Evolutionary conservation across 2,329 filamentous ascomycete genomes (phyloP).

Genomic region (Apiospora rasikravindrae): DNA sequence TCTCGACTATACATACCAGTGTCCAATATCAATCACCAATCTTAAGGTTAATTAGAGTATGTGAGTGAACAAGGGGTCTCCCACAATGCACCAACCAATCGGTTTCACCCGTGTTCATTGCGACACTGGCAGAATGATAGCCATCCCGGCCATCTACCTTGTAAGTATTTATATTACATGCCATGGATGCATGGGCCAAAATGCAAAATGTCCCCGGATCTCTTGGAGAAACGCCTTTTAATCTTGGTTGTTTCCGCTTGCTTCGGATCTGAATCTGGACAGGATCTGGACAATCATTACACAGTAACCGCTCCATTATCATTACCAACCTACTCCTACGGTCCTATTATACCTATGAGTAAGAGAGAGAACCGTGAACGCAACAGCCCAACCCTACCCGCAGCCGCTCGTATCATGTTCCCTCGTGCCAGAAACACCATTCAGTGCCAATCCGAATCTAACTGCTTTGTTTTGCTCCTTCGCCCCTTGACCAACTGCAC

Average conservation of each 20-base stretch:
- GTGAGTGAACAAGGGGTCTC: background rate
- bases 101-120: background rate
- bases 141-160: background rate
- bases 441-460: constrained; percentile 4
- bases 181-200: background rate
- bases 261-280: background rate
- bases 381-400: background rate
- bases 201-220: background rate
- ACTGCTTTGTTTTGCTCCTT: background rate
- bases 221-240: background rate
- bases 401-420: background rate
- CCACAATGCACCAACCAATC: background rate
- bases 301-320: constrained; percentile 5
- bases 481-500: background rate
- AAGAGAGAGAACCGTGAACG: background rate
- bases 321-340: background rate
- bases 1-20: no score
- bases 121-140: background rate
- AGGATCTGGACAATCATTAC: background rate
- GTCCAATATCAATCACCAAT: no score
- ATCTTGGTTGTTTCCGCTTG: background rate
- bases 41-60: background rate
- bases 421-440: background rate
- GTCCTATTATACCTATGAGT: background rate
- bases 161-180: no score